Evolutionary conservation across 768 basidiomycete species (phyloP).

Genomic region (Tulasnella sp.): DNA sequence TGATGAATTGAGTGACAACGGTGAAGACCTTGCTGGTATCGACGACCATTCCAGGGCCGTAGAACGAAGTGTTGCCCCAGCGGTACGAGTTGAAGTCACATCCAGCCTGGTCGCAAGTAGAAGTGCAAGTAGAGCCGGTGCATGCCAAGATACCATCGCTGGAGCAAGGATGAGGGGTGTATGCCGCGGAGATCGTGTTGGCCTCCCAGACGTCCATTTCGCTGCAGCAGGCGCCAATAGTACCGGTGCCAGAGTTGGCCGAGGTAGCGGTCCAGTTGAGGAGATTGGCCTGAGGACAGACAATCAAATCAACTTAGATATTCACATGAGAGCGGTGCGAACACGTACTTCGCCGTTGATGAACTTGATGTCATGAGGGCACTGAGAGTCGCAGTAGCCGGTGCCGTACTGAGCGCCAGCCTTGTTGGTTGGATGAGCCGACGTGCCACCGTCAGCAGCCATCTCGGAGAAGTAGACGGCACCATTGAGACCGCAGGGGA

Average conservation of each 20-base stretch:
- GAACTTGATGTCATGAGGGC: constrained; percentile 50
- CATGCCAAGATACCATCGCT: constrained; percentile 35
- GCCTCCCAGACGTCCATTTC: constrained; percentile 57
- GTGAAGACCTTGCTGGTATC: constrained; percentile 44
- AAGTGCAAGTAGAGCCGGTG: constrained; percentile 28
- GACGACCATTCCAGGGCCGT: constrained; percentile 39
- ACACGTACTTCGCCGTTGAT: constrained; percentile 41
- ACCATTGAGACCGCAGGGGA: constrained; percentile 51
- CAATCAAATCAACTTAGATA: background rate
- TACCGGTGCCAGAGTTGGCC: constrained; percentile 38
- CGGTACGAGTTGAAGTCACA: constrained; percentile 57
- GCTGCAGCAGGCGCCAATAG: constrained; percentile 43
- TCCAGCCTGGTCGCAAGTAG: constrained; percentile 48
- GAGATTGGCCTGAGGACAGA: constrained; percentile 36
- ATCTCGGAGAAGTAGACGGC: constrained; percentile 52
- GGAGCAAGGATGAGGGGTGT: constrained; percentile 44
- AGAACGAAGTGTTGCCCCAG: constrained; percentile 39
- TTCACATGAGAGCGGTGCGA: background rate
- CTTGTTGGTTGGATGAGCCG: constrained; percentile 43
- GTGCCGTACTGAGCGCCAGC: constrained; percentile 50
- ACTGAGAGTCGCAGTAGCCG: constrained; percentile 58
- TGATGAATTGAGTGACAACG: constrained; percentile 50
- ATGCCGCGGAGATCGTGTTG: constrained; percentile 41
- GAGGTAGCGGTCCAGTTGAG: constrained; percentile 32
- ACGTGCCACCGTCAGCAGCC: constrained; percentile 45